These are phyloP conservation scores for Myxozyma neotropica DNA, from an alignment of 805 yeast genomes.

Conservation along the genomic window DNA sequence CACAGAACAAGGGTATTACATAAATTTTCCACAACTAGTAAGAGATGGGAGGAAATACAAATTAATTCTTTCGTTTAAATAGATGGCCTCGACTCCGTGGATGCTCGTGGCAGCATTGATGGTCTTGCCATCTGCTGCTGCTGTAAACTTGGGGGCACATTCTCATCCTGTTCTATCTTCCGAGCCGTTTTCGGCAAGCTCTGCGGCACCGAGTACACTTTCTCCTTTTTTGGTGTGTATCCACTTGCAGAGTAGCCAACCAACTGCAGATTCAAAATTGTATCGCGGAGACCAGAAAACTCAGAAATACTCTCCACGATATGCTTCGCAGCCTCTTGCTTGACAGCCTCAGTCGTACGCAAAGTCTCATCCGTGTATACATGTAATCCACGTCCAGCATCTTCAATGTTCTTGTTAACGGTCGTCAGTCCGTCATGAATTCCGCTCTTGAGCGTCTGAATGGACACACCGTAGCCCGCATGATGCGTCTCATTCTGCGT, in stretches of 20 bases:
- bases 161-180: slow-evolving; percentile 3
- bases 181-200: slow-evolving; percentile 21
- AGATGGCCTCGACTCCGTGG: background rate
- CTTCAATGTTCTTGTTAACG: slow-evolving; percentile 10
- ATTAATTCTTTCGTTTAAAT: background rate
- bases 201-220: slow-evolving; percentile 14
- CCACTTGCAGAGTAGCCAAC: slow-evolving; percentile 21
- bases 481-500: slow-evolving; percentile 30
- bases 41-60: background rate
- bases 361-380: slow-evolving; percentile 17
- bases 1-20: background rate
- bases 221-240: slow-evolving; percentile 26
- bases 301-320: slow-evolving; percentile 9
- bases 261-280: slow-evolving; percentile 7
- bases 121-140: slow-evolving; percentile 1
- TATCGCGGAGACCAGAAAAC: slow-evolving; percentile 18
- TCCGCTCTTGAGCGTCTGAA: slow-evolving; percentile 5
- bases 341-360: slow-evolving; percentile 8
- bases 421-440: slow-evolving; percentile 10
- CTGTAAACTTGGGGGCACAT: background rate
- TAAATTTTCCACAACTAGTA: no score
- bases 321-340: slow-evolving; percentile 4
- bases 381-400: slow-evolving; percentile 23
- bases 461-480: slow-evolving; percentile 6
- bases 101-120: slow-evolving; percentile 8